These are phyloP conservation scores for Naematelia aurantialba DNA, from an alignment of 768 basidiomycete genomes.

Conservation along the genomic window DNA sequence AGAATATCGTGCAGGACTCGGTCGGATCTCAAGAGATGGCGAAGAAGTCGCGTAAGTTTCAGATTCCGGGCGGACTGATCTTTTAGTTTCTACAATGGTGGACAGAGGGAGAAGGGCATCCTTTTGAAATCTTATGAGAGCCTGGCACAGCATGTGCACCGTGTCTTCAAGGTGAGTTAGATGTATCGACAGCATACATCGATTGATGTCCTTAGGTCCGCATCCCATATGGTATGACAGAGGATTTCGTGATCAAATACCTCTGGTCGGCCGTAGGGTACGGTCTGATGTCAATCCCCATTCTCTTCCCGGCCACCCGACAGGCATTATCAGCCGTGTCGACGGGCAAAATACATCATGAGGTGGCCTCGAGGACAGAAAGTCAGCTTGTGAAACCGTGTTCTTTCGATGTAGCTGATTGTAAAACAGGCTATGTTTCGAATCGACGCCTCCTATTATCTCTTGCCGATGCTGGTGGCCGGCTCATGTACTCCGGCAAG, in stretches of 20 bases:
- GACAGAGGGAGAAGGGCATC: conserved; percentile 74
- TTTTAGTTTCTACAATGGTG: conserved; percentile 84
- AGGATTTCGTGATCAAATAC: conserved; percentile 96
- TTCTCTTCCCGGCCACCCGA: conserved; percentile 60
- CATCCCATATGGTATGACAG: conserved; percentile 87
- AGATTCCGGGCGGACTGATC: no score
- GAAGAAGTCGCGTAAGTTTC: conserved; percentile 82
- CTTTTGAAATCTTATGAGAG: conserved; percentile 70
- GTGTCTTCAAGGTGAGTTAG: conserved; percentile 71
- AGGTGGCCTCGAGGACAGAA: conserved; percentile 44
- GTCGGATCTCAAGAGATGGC: conserved; percentile 76
- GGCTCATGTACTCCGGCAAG: conserved; percentile 95
- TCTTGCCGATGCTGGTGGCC: conserved; percentile 91
- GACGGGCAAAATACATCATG: conserved; percentile 10
- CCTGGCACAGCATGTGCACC: conserved; percentile 83
- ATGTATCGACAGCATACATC: background rate
- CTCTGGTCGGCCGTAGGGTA: conserved; percentile 93
- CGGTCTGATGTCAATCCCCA: conserved; percentile 81
- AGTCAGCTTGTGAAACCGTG: conserved; percentile 20
- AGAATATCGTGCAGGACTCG: conserved; percentile 83
- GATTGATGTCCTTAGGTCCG: conserved; percentile 59
- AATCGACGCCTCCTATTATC: conserved; percentile 85
- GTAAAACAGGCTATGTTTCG: conserved; percentile 73
- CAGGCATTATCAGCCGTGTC: conserved; percentile 7
- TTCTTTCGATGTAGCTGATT: conserved; percentile 5